Conservation (phyloP, 164 flowering plant species). For the Vitis vinifera region ASM3070453v1 NC_081819.1:19220001-19220500, state of each 20-base stretch:
- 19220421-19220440: constrained; percentile 3
- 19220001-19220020: constrained; percentile 91
- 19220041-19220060: constrained; percentile 95
- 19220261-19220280: constrained; percentile 45
- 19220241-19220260: constrained; percentile 94
- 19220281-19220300: neutral
- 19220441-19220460: neutral
- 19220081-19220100: neutral
- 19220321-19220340: constrained; percentile 10
- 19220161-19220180: constrained; percentile 88
- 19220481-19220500: neutral
- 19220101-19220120: neutral
- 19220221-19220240: constrained; percentile 83
- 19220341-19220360: constrained; percentile 87
- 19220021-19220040: constrained; percentile 87
- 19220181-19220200: constrained; percentile 87
- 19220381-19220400: constrained; percentile 75
- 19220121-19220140: neutral
- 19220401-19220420: constrained; percentile 87
- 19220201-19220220: constrained; percentile 86
- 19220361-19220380: constrained; percentile 73
- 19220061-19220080: constrained; percentile 33
- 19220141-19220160: constrained; percentile 37
- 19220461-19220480: neutral
- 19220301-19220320: neutral